These are phyloP conservation scores for Myrica gale DNA, from an alignment of 306 rosid species.

Conservation along the genomic window DNA sequence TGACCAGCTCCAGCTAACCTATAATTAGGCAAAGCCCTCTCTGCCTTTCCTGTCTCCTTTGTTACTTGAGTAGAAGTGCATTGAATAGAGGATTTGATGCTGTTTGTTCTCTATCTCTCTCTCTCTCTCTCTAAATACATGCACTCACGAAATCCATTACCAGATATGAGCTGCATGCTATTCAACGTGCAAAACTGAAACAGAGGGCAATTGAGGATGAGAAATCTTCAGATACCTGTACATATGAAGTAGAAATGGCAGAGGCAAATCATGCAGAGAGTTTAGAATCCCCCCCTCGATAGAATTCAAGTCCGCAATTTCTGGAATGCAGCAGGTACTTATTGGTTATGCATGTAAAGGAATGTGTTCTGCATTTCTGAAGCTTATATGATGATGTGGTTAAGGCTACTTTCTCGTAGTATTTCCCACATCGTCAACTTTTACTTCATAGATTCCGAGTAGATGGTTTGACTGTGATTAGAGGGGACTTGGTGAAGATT, in stretches of 20 bases:
- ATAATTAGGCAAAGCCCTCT: neutral
- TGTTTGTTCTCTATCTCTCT: neutral
- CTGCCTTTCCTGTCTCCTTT: neutral
- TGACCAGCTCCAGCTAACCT: neutral
- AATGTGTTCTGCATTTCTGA: neutral
- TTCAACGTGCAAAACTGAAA: slow-evolving; percentile 55
- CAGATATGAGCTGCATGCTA: slow-evolving; percentile 78
- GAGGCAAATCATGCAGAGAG: slow-evolving; percentile 49
- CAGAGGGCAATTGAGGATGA: slow-evolving; percentile 56
- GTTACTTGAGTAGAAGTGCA: neutral
- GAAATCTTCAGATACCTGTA: slow-evolving; percentile 44
- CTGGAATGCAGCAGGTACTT: neutral
- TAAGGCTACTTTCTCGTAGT: neutral
- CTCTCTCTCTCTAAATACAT: slow-evolving; percentile 1
- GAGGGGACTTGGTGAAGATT: neutral
- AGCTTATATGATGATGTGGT: neutral
- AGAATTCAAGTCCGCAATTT: slow-evolving; percentile 26
- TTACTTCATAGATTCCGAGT: neutral
- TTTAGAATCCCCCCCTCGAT: slow-evolving; percentile 37
- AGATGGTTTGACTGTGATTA: neutral
- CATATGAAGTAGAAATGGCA: slow-evolving; percentile 76
- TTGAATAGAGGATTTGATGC: neutral
- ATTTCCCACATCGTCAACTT: neutral
- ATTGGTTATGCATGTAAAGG: neutral
- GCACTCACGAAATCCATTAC: slow-evolving; percentile 10